Percentiles rank a stretch among this genome's conserved stretches.
These are phyloP conservation scores for Chalciporus sphaerocephalus DNA, from an alignment of 768 basidiomycete genomes.

Conservation along the genomic window DNA sequence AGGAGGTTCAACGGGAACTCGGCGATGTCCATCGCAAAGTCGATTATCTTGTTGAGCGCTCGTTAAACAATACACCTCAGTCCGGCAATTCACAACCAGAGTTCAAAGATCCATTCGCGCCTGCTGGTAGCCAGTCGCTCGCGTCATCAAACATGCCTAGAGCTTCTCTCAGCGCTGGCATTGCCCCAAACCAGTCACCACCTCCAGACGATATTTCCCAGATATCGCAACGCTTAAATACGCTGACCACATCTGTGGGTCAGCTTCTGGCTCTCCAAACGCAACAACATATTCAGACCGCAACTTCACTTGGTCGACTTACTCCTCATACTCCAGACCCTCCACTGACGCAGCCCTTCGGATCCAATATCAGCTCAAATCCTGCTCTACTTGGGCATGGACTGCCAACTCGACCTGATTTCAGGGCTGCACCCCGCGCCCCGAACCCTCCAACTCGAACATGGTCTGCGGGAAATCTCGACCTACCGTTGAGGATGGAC, in stretches of 20 bases:
- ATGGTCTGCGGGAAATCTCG: constrained; percentile 80
- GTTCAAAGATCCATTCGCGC: constrained; percentile 78
- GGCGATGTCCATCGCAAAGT: constrained; percentile 75
- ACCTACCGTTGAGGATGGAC: constrained; percentile 60
- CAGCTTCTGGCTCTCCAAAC: constrained; percentile 80
- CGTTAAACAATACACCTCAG: constrained; percentile 33
- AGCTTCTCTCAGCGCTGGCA: constrained; percentile 59
- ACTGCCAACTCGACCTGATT: constrained; percentile 60
- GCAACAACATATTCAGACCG: constrained; percentile 57
- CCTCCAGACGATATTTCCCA: constrained; percentile 68
- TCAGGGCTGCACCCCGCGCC: constrained; percentile 54
- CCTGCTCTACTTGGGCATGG: constrained; percentile 52
- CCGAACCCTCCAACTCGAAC: constrained; percentile 73
- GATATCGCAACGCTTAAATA: constrained; percentile 75
- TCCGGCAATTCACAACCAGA: constrained; percentile 50
- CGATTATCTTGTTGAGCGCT: constrained; percentile 67
- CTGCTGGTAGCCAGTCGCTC: constrained; percentile 32
- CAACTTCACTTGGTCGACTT: constrained; percentile 32
- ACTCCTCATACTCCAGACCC: constrained; percentile 39
- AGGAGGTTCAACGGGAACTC: constrained; percentile 72
- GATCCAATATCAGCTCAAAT: constrained; percentile 36
- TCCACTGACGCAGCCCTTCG: constrained; percentile 39
- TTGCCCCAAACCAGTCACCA: constrained; percentile 67
- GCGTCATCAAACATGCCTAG: constrained; percentile 45
- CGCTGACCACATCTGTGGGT: constrained; percentile 78